Evolutionary conservation across 495 filamentous ascomycete species (phyloP).

Genomic region (Copromyces sp.): DNA sequence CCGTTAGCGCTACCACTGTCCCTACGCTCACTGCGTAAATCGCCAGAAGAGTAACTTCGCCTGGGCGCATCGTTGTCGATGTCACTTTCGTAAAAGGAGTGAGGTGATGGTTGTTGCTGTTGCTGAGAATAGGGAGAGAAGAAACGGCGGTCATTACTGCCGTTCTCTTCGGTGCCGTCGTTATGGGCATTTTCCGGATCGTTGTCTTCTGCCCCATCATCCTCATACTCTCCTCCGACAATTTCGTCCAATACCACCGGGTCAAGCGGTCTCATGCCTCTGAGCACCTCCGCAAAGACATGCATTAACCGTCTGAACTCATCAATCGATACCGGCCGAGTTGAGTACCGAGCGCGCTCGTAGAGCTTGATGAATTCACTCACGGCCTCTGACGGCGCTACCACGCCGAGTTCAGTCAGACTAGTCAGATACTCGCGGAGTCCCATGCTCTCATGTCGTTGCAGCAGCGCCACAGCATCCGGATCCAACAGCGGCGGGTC

Average conservation of each 20-base stretch:
- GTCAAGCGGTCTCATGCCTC: conserved; percentile 59
- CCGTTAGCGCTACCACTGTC: background rate
- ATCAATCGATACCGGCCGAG: conserved; percentile 40
- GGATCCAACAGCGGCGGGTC: conserved; percentile 37
- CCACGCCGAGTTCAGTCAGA: conserved; percentile 55
- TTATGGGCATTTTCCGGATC: conserved; percentile 20
- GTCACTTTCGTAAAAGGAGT: conserved; percentile 30
- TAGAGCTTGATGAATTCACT: conserved; percentile 62
- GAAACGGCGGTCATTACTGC: conserved; percentile 16
- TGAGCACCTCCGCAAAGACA: conserved; percentile 72
- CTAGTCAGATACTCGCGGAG: conserved; percentile 69
- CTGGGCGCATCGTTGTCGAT: conserved; percentile 36
- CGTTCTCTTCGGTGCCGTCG: conserved; percentile 38
- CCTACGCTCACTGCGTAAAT: background rate
- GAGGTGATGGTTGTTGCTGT: background rate
- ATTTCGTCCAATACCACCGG: conserved; percentile 30
- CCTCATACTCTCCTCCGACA: background rate
- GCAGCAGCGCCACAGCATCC: conserved; percentile 57
- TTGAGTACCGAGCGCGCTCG: conserved; percentile 75
- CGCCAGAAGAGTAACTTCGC: background rate
- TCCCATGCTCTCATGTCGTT: conserved; percentile 61
- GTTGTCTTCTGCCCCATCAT: conserved; percentile 20
- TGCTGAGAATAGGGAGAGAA: background rate
- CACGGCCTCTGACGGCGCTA: conserved; percentile 46
- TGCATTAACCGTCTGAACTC: conserved; percentile 80